A percentile compares a stretch with the other conserved stretches of the same genome.
Conservation (phyloP, 1,284 basidiomycete genomes). For the Sphaerobolus stellatus region DNA sequence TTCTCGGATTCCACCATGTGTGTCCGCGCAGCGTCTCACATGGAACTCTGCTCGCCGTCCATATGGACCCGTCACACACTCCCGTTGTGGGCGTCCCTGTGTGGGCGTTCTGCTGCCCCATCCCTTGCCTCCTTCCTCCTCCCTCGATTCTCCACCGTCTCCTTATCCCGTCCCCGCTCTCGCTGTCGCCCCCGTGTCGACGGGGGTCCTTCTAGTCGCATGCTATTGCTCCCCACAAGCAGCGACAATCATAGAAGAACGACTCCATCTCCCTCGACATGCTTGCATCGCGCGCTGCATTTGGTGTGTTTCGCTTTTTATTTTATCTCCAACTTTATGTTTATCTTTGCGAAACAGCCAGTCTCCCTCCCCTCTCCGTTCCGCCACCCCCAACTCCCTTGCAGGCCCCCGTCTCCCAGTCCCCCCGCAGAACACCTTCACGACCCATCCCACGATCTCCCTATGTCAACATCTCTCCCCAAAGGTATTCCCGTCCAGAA, state of each 20-base stretch:
- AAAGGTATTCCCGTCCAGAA: constrained; percentile 20
- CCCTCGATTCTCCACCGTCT: constrained; percentile 23
- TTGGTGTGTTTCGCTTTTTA: constrained; percentile 1
- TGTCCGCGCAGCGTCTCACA: too few species aligned
- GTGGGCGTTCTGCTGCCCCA: not conserved
- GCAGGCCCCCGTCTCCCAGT: constrained; percentile 52
- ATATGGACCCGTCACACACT: not conserved
- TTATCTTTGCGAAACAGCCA: constrained; percentile 10
- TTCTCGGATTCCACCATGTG: too few species aligned
- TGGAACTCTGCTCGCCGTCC: too few species aligned
- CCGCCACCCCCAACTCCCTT: constrained; percentile 36
- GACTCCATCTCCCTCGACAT: not conserved
- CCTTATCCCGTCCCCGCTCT: not conserved
- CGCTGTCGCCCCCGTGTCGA: not conserved
- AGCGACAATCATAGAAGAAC: not conserved
- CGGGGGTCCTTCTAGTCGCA: not conserved
- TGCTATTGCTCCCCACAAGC: not conserved
- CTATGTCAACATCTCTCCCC: constrained; percentile 27
- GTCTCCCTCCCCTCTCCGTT: constrained; percentile 16
- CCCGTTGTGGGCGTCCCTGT: not conserved
- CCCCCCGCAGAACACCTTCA: constrained; percentile 25
- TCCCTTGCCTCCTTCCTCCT: constrained; percentile 23
- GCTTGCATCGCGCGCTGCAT: constrained; percentile 13
- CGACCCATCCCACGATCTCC: constrained; percentile 28
- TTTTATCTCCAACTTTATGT: constrained; percentile 22